Conservation (phyloP, 208 protist species). For the Leishmania turanica region DNA sequence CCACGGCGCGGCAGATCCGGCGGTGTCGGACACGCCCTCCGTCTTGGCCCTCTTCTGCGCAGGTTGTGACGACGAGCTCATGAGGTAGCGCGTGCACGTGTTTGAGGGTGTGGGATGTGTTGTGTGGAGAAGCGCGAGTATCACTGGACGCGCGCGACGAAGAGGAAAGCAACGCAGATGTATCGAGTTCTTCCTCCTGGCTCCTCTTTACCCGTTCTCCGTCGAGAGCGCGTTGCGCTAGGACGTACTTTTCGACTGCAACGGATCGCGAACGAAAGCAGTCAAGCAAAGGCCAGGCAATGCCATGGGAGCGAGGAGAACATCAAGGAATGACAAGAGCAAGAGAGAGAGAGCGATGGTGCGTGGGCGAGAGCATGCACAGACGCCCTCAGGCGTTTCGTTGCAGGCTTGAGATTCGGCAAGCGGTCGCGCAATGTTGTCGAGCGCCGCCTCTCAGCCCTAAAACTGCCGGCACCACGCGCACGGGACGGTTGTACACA, state of each 20-base stretch:
- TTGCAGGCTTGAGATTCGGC: neutral
- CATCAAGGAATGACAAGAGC: neutral
- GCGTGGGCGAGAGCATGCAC: neutral
- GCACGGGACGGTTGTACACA: neutral
- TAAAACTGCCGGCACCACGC: neutral
- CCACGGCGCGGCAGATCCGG: conserved; percentile 66
- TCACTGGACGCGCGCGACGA: neutral
- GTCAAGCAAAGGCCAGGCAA: neutral
- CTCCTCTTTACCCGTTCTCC: neutral
- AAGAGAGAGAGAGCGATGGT: neutral
- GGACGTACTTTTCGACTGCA: neutral
- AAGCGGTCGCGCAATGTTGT: neutral
- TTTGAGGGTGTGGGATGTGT: neutral
- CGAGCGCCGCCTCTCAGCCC: neutral
- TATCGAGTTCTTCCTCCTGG: neutral
- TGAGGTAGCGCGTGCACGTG: conserved; percentile 1
- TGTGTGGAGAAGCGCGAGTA: neutral
- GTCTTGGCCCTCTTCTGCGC: conserved; percentile 32
- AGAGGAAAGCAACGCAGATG: neutral
- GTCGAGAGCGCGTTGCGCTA: neutral
- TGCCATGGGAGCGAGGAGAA: neutral
- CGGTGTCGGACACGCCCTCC: conserved; percentile 15
- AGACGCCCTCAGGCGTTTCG: neutral
- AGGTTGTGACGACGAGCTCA: conserved; percentile 19
- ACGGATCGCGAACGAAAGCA: neutral